phyloP scores from a whole-genome alignment of 2,329 filamentous ascomycete species.

The Colletotrichum limetticola region DNA sequence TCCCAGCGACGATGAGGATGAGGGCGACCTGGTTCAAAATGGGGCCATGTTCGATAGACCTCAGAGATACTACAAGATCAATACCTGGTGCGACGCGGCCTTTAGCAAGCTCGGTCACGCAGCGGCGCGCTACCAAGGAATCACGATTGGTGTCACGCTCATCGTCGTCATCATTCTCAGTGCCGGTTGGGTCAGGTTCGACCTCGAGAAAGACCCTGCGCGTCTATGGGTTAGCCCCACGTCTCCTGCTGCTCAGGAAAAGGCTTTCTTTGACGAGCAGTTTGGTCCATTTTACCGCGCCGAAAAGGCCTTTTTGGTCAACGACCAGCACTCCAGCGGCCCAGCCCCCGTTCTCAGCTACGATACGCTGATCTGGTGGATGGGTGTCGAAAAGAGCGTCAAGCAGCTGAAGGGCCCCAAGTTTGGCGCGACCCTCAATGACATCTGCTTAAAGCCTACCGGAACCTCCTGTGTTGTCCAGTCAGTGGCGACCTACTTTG shows the following conservation, averaged over 20 bases:
- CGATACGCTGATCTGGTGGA: constrained; percentile 93
- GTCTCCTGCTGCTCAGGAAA: constrained; percentile 90
- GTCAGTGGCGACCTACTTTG: constrained; percentile 90
- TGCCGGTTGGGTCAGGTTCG: constrained; percentile 87
- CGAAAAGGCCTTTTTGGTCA: constrained; percentile 93
- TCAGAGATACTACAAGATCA: constrained; percentile 82
- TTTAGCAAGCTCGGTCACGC: constrained; percentile 85
- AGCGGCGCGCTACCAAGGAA: constrained; percentile 84
- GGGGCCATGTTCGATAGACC: constrained; percentile 83
- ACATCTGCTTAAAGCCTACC: constrained; percentile 95
- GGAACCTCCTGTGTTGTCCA: constrained; percentile 92
- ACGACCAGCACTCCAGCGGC: constrained; percentile 75
- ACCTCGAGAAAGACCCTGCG: constrained; percentile 91
- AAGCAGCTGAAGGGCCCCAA: constrained; percentile 75
- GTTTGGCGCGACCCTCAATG: constrained; percentile 76
- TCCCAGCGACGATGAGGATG: constrained; percentile 92
- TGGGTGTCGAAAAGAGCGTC: constrained; percentile 85
- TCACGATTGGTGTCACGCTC: constrained; percentile 84
- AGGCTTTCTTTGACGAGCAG: constrained; percentile 90
- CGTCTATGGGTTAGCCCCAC: constrained; percentile 96
- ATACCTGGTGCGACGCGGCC: constrained; percentile 81
- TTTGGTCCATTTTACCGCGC: constrained; percentile 97
- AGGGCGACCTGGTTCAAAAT: constrained; percentile 84
- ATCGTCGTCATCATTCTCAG: constrained; percentile 82
- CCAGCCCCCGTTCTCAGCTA: constrained; percentile 85